Conservation (phyloP, 176 grass and related monocot genomes). For the Panicum miliaceum region DNA sequence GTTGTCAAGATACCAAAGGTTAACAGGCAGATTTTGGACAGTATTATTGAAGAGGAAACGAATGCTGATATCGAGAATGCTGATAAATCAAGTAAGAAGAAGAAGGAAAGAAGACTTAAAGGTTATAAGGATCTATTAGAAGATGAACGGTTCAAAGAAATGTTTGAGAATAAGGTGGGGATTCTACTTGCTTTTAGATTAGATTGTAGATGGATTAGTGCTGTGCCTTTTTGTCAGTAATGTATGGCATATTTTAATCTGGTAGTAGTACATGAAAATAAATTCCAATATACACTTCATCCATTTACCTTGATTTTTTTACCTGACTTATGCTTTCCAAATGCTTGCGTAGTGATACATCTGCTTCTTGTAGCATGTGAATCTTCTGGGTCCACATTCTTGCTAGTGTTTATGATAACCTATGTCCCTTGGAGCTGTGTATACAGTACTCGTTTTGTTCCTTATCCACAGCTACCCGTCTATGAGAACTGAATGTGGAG, state of each 20-base stretch:
- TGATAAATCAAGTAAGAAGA: constrained; percentile 63
- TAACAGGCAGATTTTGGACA: constrained; percentile 68
- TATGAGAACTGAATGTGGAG: neutral
- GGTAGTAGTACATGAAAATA: neutral
- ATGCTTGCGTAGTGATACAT: neutral
- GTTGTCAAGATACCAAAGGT: constrained; percentile 75
- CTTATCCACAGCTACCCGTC: neutral
- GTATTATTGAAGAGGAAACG: constrained; percentile 60
- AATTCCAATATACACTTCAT: constrained; percentile 6
- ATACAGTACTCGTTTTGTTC: constrained; percentile 1
- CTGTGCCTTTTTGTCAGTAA: neutral
- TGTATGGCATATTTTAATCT: neutral
- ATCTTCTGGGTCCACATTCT: neutral
- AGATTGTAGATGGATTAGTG: neutral
- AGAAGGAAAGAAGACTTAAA: constrained; percentile 62
- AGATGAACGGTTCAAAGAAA: constrained; percentile 66
- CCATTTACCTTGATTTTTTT: constrained; percentile 13
- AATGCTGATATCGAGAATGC: constrained; percentile 56
- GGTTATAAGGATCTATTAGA: constrained; percentile 42
- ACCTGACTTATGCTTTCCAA: constrained; percentile 7
- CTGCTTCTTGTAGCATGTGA: neutral
- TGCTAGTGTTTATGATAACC: neutral
- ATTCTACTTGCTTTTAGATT: constrained; percentile 19
- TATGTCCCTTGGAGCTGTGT: constrained; percentile 9
- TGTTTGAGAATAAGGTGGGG: constrained; percentile 77